A percentile compares a stretch with the other conserved stretches of the same genome.
Conservation (phyloP, 2,329 filamentous ascomycete genomes). For the Aplosporella prunicola region DNA sequence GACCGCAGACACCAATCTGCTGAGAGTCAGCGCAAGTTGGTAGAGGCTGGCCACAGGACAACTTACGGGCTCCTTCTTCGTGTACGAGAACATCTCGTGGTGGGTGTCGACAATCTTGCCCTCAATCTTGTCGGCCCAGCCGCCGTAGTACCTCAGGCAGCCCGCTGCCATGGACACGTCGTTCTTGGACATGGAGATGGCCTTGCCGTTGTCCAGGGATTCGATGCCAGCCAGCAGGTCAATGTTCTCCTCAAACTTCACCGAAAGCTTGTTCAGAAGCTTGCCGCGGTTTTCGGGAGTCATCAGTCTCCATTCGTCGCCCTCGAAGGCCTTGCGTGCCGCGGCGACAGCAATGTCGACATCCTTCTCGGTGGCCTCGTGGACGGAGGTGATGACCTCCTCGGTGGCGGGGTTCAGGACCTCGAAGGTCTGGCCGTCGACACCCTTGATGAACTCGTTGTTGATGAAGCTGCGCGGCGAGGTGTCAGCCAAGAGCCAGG, state of each 20-base stretch:
- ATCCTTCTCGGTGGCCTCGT: conserved; percentile 84
- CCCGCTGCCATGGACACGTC: conserved; percentile 60
- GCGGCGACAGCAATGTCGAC: conserved; percentile 69
- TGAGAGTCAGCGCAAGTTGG: conserved; percentile 18
- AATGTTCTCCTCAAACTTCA: conserved; percentile 67
- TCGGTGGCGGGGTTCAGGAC: conserved; percentile 83
- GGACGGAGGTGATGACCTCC: conserved; percentile 71
- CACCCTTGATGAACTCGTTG: conserved; percentile 77
- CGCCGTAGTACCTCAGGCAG: conserved; percentile 76
- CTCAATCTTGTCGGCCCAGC: conserved; percentile 86
- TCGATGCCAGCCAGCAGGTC: conserved; percentile 74
- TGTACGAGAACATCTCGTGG: conserved; percentile 76
- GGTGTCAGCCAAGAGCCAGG: conserved; percentile 18
- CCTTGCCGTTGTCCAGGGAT: conserved; percentile 82
- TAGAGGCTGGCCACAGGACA: not conserved
- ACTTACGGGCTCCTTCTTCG: conserved; percentile 61
- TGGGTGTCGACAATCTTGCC: conserved; percentile 78
- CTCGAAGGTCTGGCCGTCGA: conserved; percentile 84
- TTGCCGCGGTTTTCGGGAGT: conserved; percentile 63
- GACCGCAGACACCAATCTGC: conserved; percentile 66
- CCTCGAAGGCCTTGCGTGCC: conserved; percentile 77
- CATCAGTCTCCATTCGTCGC: conserved; percentile 53
- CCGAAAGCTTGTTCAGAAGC: conserved; percentile 65
- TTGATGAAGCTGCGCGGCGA: conserved; percentile 65
- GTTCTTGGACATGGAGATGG: conserved; percentile 63